Evolutionary conservation across 1,284 basidiomycete genomes (phyloP).

Genomic region (Phylloboletellus chloephorus): DNA sequence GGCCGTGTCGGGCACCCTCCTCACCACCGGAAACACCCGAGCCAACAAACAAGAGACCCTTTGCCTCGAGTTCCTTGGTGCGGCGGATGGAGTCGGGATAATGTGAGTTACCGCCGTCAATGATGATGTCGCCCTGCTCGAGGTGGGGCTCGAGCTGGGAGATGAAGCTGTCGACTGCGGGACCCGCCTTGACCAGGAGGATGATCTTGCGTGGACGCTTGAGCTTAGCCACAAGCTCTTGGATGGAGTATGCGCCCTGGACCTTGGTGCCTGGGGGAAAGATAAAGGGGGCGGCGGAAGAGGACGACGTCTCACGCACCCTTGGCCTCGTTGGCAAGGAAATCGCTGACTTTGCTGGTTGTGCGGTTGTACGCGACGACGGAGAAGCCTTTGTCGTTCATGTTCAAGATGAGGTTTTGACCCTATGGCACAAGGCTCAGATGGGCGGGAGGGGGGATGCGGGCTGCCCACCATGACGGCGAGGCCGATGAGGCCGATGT

Average conservation of each 20-base stretch:
- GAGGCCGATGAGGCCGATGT: slow-evolving; percentile 91
- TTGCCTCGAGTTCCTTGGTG: slow-evolving; percentile 85
- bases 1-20: slow-evolving; percentile 96
- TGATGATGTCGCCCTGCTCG: slow-evolving; percentile 87
- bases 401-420: slow-evolving; percentile 95
- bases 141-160: slow-evolving; percentile 64
- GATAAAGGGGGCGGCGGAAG: slow-evolving; percentile 10
- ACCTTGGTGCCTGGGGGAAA: slow-evolving; percentile 77
- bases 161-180: slow-evolving; percentile 78
- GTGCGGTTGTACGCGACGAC: slow-evolving; percentile 98
- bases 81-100: slow-evolving; percentile 98
- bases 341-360: slow-evolving; percentile 91
- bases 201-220: slow-evolving; percentile 89
- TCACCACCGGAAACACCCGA: slow-evolving; percentile 99
- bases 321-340: slow-evolving; percentile 97
- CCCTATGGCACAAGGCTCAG: slow-evolving; percentile 47
- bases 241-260: slow-evolving; percentile 89
- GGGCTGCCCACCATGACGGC: slow-evolving; percentile 82
- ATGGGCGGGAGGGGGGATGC: slow-evolving; percentile 22
- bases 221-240: slow-evolving; percentile 82
- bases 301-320: slow-evolving; percentile 47
- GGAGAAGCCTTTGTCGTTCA: slow-evolving; percentile 99
- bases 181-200: slow-evolving; percentile 89
- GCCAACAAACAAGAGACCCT: slow-evolving; percentile 96
- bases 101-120: slow-evolving; percentile 99